Evolutionary conservation across 169 alveolate genomes (phyloP), one percentile per base, ranked within the genome.

Genomic region (Cryptosporidium viatorum): DNA sequence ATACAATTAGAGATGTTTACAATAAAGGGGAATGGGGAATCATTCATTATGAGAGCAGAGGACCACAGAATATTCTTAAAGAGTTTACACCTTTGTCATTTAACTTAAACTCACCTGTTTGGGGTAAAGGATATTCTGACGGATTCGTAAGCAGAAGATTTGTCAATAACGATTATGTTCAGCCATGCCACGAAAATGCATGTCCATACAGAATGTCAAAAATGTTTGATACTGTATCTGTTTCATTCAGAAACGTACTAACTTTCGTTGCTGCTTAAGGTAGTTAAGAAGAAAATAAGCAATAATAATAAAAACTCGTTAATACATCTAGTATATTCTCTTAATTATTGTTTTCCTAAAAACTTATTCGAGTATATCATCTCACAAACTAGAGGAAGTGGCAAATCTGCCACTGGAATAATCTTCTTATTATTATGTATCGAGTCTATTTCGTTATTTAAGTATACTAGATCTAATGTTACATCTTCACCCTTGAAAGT

Each of bases 191-290:
- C 51, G 89, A 80, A 48, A 80, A 26, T 33, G 37, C 89, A 6
- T 80, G 89, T 45, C 89, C 89, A 60, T 80, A 80, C 67, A 80
- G 89, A 41, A 62, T 80, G 35, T 70, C 89, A 43, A 80, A 80
- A 80, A 62, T 80, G 75, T 80, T 80, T 21, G 89, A 80, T 41
- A 80, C 74, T 39, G 59, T 80, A 26, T 59, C 73, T 26, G 74
- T 80, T 43, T 80, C 89, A 35, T 80, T 80, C 39, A 80, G 89
- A 65, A 80, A 80, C 48, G 51, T 80, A 37, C 39, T 80, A 16
- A 80, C 89, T 12, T 80, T 80, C 29, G 37, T 65, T 50, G 33
- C 70, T 31, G 67, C 67, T 67, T 33, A 67, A 67, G 73, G 45
- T 37, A 67, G 51, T 67, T 23, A 45, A 58, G 3, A 71, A 41